Base-by-base conservation (phyloP, 768 basidiomycete genomes). In the Phaeotremella fagi region DNA sequence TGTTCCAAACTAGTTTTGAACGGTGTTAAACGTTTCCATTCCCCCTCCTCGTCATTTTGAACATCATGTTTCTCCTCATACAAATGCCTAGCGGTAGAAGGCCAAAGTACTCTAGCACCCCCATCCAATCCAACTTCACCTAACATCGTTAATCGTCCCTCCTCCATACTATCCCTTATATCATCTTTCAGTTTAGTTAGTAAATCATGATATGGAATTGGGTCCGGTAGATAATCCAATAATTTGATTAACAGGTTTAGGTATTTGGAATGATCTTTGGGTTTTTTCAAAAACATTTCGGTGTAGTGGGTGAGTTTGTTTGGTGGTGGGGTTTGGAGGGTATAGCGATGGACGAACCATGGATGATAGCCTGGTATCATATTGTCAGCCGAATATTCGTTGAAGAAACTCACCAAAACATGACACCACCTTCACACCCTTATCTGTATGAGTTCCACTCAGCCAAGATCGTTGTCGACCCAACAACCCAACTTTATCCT, bases 121-220 rank as follows among this genome's bases (percentile, higher is more conserved):
- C 86, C 82, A 75, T 99, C 94, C 31, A 99, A 75, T 1, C 94
- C 94, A 4, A 98, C 85, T 75, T 99, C 94, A 35, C 94, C 94
- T 1, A 99, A 77, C 83, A 95, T 86, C 11, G 88, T 85, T 35
- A 76, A 67, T 1, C 54, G 50, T 2, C 68, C 68, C 20, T 53
- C 31, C 1, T 24, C 50, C 22, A 87, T 83, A 61, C 84, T 84
- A 1, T 71, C 69, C n/a, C 61, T 57, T 15, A 97, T 79, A 68
- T 86, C 81, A 5, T 59, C 54, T 44, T 83, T 81, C 46, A 97
- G 72, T 23, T 82, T 80, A 7, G 68, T 57, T 16, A 94, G 72
- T 28, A 90, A 65, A n/a, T 81, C 75, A 6, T 65, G 59, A 22
- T 94, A 79, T 0, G 81, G 73, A 11, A 79, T 78, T 0, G 92